Conservation (phyloP, 1,284 basidiomycete species). For the Moesziomyces globuligerus region DNA sequence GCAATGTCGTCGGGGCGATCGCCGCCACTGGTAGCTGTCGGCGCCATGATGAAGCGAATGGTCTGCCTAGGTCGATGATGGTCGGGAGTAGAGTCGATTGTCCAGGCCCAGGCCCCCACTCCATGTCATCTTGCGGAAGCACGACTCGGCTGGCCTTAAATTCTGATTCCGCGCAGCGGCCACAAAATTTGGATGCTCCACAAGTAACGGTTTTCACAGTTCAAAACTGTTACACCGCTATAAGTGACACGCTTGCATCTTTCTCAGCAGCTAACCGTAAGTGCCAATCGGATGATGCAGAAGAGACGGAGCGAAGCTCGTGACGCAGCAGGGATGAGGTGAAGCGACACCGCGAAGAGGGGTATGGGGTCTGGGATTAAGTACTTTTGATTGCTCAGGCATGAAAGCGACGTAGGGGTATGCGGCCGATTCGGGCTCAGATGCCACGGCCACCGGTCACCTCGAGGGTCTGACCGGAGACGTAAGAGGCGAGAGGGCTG, state of each 20-base stretch:
- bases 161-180: neutral
- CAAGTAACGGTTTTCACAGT: neutral
- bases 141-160: neutral
- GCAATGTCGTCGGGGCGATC: conserved; percentile 6
- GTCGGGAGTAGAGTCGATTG: neutral
- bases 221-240: neutral
- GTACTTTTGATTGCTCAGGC: neutral
- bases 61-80: conserved; percentile 3
- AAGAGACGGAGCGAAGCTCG: neutral
- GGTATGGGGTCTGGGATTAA: neutral
- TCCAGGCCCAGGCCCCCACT: too few relatives aligned
- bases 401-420: too few relatives aligned
- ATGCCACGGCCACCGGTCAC: conserved; percentile 62
- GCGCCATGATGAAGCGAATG: conserved; percentile 16
- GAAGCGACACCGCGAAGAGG: too few relatives aligned
- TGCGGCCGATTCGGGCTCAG: conserved; percentile 13
- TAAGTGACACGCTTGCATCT: neutral
- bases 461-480: conserved; percentile 79
- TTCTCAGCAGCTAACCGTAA: too few relatives aligned
- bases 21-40: conserved; percentile 18
- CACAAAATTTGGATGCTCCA: neutral
- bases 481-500: conserved; percentile 80
- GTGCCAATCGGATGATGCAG: too few relatives aligned
- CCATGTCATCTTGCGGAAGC: too few relatives aligned
- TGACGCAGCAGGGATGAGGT: too few relatives aligned